Conservation (phyloP, 345 rosid genomes). For the Aurinia saxatilis region DNA sequence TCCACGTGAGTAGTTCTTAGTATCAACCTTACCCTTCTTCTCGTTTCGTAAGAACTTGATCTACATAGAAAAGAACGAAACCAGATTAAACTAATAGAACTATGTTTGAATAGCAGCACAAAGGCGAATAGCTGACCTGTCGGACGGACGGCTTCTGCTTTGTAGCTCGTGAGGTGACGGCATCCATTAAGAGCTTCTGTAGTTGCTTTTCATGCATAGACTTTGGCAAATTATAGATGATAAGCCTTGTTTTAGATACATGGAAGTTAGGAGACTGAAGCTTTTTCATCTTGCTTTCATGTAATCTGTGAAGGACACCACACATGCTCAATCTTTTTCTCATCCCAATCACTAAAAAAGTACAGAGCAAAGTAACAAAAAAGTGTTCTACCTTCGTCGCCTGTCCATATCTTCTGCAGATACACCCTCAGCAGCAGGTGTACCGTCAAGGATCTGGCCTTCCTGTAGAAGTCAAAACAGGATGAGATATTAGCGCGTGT, state of each 20-base stretch:
- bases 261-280: conserved; percentile 93
- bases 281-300: conserved; percentile 73
- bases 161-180: conserved; percentile 82
- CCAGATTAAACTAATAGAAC: background rate
- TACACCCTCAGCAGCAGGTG: conserved; percentile 86
- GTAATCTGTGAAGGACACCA: conserved; percentile 46
- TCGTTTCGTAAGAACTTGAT: conserved; percentile 60
- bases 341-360: background rate
- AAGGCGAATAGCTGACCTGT: conserved; percentile 47
- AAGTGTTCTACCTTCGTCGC: conserved; percentile 45
- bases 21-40: conserved; percentile 57
- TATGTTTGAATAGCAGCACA: background rate
- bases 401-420: conserved; percentile 72
- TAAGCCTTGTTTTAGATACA: conserved; percentile 73
- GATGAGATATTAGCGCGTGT: background rate
- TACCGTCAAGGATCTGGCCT: conserved; percentile 79
- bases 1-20: conserved; percentile 70
- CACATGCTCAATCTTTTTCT: conserved; percentile 5
- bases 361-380: background rate
- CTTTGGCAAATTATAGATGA: conserved; percentile 81
- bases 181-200: conserved; percentile 57
- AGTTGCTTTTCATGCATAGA: conserved; percentile 63
- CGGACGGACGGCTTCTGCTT: conserved; percentile 75
- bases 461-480: conserved; percentile 41
- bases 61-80: conserved; percentile 31